Conservation (phyloP, 192 early-diverging fungal species). For the Pecoramyces ruminantium region DNA sequence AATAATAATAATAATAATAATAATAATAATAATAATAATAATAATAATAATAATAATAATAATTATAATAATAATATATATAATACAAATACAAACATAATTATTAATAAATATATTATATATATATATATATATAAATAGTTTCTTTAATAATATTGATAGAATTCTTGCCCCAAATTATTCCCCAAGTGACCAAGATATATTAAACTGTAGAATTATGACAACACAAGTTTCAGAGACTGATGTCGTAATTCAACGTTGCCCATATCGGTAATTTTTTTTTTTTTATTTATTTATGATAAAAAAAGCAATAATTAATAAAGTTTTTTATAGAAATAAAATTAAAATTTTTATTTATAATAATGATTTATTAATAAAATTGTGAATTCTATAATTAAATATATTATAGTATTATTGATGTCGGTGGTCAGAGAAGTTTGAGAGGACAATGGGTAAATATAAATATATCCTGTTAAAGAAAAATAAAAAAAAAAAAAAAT, state of each 20-base stretch:
- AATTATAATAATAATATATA: neutral
- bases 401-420: slow-evolving; percentile 37
- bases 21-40: too few species aligned
- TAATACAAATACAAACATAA: neutral
- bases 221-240: slow-evolving; percentile 56
- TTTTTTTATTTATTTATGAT: neutral
- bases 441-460: neutral
- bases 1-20: too few species aligned
- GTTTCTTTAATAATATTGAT: slow-evolving; percentile 28
- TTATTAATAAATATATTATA: too few species aligned
- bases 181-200: slow-evolving; percentile 47
- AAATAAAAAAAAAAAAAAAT: neutral
- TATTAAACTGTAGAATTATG: slow-evolving; percentile 46
- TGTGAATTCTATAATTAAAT: too few species aligned
- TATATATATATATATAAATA: slow-evolving; percentile 4
- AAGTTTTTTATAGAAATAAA: too few species aligned
- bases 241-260: slow-evolving; percentile 26
- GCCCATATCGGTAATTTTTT: neutral
- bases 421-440: slow-evolving; percentile 40
- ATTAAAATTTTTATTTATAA: too few species aligned
- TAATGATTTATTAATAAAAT: too few species aligned
- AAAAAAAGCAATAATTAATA: too few species aligned
- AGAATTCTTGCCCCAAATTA: slow-evolving; percentile 28
- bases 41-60: too few species aligned
- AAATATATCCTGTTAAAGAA: too few species aligned